A percentile compares a stretch with the other conserved stretches of the same genome.
These are phyloP conservation scores for Mortierella sp. DNA, from an alignment of 371 early-diverging fungal genomes.

Conservation along the genomic window DNA sequence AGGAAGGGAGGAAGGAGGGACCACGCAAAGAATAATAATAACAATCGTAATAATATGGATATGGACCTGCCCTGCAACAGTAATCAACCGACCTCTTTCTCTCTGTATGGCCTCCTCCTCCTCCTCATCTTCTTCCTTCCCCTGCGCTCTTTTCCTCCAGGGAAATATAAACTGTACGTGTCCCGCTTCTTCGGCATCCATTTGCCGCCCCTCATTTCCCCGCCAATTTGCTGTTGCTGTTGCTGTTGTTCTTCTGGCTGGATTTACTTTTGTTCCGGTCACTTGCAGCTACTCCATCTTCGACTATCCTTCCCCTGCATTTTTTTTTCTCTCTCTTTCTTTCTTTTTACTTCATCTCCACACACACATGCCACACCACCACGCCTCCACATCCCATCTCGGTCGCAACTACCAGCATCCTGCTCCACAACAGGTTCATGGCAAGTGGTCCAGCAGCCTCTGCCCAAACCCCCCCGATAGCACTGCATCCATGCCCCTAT, in stretches of 20 bases:
- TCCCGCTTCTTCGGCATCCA: no score
- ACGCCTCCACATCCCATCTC: background rate
- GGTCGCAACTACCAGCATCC: background rate
- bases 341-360: background rate
- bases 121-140: background rate
- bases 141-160: background rate
- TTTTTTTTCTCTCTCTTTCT: background rate
- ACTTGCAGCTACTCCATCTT: background rate
- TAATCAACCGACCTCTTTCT: no score
- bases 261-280: no score
- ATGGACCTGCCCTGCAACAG: no score
- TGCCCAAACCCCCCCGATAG: conserved; percentile 9
- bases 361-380: background rate
- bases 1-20: no score
- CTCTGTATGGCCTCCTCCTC: no score
- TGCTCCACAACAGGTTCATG: background rate
- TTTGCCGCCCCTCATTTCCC: conserved; percentile 1
- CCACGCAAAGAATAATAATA: no score
- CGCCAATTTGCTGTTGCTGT: background rate
- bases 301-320: background rate
- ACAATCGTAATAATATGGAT: no score
- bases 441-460: background rate
- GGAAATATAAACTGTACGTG: background rate
- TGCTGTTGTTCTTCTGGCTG: background rate
- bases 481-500: background rate